These are phyloP conservation scores for Neurospora sp. DNA, from an alignment of 495 filamentous ascomycete genomes.

Conservation along the genomic window DNA sequence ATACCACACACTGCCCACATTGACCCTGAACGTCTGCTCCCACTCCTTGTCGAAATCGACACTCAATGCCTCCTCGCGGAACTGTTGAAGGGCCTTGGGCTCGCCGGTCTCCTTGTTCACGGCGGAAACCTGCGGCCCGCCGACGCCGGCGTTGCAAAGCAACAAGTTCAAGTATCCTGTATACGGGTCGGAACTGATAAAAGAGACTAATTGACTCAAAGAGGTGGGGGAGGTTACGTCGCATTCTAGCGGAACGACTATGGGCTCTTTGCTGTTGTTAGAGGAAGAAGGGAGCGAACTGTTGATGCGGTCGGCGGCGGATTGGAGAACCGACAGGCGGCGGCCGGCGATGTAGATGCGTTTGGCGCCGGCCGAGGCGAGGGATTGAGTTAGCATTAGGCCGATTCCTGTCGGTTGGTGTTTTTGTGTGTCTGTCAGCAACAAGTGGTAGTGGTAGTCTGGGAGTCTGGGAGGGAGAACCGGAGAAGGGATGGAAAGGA, in stretches of 20 bases:
- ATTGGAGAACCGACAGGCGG: conserved; percentile 44
- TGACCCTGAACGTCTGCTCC: conserved; percentile 47
- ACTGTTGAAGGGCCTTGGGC: conserved; percentile 37
- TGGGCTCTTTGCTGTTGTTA: conserved; percentile 4
- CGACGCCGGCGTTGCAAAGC: conserved; percentile 56
- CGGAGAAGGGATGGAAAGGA: neutral
- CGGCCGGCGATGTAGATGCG: conserved; percentile 69
- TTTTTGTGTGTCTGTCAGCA: no score
- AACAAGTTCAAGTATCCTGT: conserved; percentile 52
- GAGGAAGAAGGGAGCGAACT: conserved; percentile 7
- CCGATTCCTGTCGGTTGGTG: conserved; percentile 45
- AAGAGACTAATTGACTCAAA: no score
- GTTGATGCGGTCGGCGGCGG: conserved; percentile 31
- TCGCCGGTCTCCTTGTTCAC: conserved; percentile 7
- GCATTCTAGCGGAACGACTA: conserved; percentile 48
- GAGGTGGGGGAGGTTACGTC: conserved; percentile 55
- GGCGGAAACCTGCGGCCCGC: conserved; percentile 38
- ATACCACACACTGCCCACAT: conserved; percentile 51
- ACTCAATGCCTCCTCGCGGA: conserved; percentile 40
- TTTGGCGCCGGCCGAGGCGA: conserved; percentile 46
- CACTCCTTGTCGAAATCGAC: conserved; percentile 45
- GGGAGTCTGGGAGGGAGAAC: no score
- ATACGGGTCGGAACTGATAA: conserved; percentile 21
- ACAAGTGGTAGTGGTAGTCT: no score
- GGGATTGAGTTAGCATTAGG: conserved; percentile 54